Evolutionary conservation across 768 basidiomycete species (phyloP), one percentile per base, ranked within the genome.

Genomic region (Lactarius psammicola): DNA sequence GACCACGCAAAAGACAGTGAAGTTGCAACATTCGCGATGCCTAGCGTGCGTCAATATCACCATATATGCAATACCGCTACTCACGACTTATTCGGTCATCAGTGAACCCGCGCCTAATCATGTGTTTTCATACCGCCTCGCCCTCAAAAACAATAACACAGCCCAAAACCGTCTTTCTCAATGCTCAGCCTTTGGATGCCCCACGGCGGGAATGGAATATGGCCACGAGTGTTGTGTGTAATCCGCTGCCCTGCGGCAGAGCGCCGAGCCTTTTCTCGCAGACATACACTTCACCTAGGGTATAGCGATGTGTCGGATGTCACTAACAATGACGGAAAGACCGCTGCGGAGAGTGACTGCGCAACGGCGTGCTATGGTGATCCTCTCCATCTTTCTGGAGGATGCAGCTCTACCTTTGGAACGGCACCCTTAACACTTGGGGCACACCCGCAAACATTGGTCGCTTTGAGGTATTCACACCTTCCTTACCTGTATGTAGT

Each of bases 191-290:
- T 92, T 85, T 69, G 92, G 92, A 9, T 94, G 83, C 71, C 81
- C 87, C 1, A 89, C 83, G 44, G 85, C 85, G 36, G 90, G 88
- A 30, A 78, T 87, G 66, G 91, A 87, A 76, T 89, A 80, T 60
- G 87, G 84, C 17, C 71, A 86, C 67, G 87, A 91, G 71, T 93
- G 90, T 78, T 92, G 89, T 89, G 70, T 71, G 88, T 80, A 2
- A 31, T 63, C 28, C 13, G 15, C 26, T 67, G 33, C 60, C 3
- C 55, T 59, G 20, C 6, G 10, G 15, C 30, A 20, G 9, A 57
- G 17, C 18, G 15, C 8, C 58, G 11, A n/a, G 42, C 53, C 44
- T 33, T 20, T 23, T 2, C 65, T 66, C 20, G 57, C 55, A 30
- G 23, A 31, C 9, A 59, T 53, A 6, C 59, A 11, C 40, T 36